A percentile compares a stretch with the other conserved stretches of the same genome.
These are phyloP conservation scores for Dissophora ornata DNA, from an alignment of 192 early-diverging fungal species.

Conservation along the genomic window DNA sequence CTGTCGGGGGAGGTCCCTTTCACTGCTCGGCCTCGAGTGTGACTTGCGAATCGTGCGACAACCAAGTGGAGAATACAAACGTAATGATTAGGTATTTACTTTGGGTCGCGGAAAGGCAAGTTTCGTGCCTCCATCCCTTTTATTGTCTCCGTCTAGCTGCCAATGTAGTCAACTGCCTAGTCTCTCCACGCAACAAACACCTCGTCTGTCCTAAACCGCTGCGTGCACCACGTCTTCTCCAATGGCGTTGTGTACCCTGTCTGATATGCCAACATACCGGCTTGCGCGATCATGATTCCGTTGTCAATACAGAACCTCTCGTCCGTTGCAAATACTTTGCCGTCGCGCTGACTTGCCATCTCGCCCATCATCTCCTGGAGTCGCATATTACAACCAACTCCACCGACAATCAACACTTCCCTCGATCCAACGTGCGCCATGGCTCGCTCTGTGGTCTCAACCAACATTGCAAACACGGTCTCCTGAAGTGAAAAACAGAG, in stretches of 20 bases:
- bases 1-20: no score
- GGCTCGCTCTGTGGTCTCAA: conserved; percentile 98
- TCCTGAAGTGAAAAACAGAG: conserved; percentile 98
- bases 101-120: no score
- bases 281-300: conserved; percentile 99
- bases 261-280: conserved; percentile 87
- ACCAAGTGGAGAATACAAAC: no score
- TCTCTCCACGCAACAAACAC: conserved; percentile 86
- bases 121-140: no score
- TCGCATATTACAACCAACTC: conserved; percentile 94
- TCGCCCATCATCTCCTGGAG: conserved; percentile 98
- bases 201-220: conserved; percentile 91
- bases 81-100: no score
- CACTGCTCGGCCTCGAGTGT: no score
- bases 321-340: conserved; percentile 94
- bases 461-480: conserved; percentile 98
- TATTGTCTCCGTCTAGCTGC: no score
- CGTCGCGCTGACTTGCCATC: conserved; percentile 91
- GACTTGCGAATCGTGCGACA: no score
- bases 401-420: conserved; percentile 96
- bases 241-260: conserved; percentile 85
- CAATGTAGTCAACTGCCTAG: conserved; percentile 14
- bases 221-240: conserved; percentile 91
- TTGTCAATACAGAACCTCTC: conserved; percentile 99
- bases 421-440: conserved; percentile 96